Evolutionary conservation across 2,329 filamentous ascomycete species (phyloP).

Genomic region (Phoma herbarum): DNA sequence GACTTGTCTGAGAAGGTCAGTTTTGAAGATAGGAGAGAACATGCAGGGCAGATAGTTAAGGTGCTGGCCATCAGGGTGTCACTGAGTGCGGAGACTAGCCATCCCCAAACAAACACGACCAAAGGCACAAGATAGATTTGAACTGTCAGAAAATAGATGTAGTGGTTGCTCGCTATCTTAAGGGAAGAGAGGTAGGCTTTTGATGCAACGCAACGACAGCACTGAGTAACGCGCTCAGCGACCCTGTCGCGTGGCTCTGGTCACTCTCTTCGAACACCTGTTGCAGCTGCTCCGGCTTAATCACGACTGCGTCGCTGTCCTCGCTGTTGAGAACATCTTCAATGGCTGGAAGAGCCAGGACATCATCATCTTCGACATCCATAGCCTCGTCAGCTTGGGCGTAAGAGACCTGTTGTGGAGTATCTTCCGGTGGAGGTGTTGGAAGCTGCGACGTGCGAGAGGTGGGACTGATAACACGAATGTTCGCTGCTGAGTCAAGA

Average conservation of each 20-base stretch:
- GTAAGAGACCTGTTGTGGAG: conserved; percentile 34
- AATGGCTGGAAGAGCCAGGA: conserved; percentile 7
- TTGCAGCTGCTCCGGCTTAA: conserved; percentile 73
- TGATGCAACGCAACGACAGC: conserved; percentile 71
- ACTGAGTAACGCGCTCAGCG: conserved; percentile 79
- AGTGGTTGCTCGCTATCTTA: conserved; percentile 17
- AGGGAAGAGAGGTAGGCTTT: conserved; percentile 12
- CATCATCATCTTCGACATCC: conserved; percentile 13
- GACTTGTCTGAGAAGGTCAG: not conserved
- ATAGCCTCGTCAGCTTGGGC: conserved; percentile 18
- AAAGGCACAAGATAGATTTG: not conserved
- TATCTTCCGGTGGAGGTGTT: conserved; percentile 46
- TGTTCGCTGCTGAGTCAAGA: conserved; percentile 77
- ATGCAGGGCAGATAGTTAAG: not conserved
- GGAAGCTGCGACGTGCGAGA: conserved; percentile 37
- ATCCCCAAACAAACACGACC: not conserved
- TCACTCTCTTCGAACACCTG: conserved; percentile 71
- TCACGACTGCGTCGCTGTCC: conserved; percentile 66
- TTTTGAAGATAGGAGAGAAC: not conserved
- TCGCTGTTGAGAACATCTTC: conserved; percentile 26
- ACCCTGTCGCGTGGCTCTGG: conserved; percentile 73
- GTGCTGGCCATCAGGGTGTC: conserved; percentile 9
- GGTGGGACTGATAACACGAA: conserved; percentile 60
- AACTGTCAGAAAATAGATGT: not conserved
- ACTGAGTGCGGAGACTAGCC: conserved; percentile 9